Base-by-base conservation (phyloP, 495 filamentous ascomycete genomes). In the Pyrenula massariospora region DNA sequence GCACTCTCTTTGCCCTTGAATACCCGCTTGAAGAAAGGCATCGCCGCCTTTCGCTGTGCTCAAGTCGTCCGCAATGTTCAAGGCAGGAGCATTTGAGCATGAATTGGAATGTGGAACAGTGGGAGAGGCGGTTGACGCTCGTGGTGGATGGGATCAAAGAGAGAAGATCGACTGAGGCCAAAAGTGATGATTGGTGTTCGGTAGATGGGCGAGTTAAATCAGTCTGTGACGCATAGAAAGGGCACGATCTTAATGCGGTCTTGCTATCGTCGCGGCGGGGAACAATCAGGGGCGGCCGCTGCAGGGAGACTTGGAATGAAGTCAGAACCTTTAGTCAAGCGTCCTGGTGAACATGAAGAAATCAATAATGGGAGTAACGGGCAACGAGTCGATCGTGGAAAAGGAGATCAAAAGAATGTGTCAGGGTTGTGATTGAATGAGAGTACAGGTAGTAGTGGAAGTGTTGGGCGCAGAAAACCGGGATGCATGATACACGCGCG, bases 1-100 rank as follows among this genome's bases (percentile, higher is more conserved):
- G 68, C 66, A 65, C 78, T 75, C 67, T 89, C 87, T 66, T 84
- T 87, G 66, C 80, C 75, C 72, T 84, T 83, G 63, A 90, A 84
- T 63, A 78, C 75, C 50, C 83, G 83, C 58, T 86, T 85, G 68
- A 92, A 88, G 66, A 89, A 83, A 22, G 78, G 67, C 78, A 80
- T 81, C 31, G 31, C 31, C 31, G 31, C 31, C 31, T 42, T 42
- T 15, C 31, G 31, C 8, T 42, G 31, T 42, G 5, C 15, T 15
- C 8, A 42, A 42, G 31, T 5, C 15, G 31, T 42, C 31, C 15
- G 31, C 31, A 8, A 15, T 15, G 31, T 5, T 42, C 31, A 42
- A 42, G 31, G 31, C 15, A 15, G 31, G 31, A 5, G 15, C 31
- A 42, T 42, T 15, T 42, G 15, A 42, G 31, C 31, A 15, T 42